Conservation (phyloP, 805 yeast genomes). For the Schwanniomyces vanrijiae region DNA sequence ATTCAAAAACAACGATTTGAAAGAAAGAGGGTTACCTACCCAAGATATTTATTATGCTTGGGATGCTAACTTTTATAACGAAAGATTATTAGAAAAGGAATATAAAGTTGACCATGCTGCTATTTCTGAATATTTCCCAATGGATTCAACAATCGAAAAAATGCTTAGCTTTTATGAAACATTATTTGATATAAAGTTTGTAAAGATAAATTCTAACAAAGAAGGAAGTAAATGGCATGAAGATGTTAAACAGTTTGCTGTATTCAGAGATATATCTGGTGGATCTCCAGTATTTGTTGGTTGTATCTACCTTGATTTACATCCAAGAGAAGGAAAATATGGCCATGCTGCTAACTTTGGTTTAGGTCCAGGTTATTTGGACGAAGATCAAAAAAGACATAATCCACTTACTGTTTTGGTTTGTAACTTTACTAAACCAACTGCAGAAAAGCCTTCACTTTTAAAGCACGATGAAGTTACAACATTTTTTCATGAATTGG, state of each 20-base stretch:
- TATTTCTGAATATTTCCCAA: slow-evolving; percentile 77
- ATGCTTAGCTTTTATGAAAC: slow-evolving; percentile 74
- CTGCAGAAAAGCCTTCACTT: slow-evolving; percentile 66
- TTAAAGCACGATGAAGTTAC: slow-evolving; percentile 76
- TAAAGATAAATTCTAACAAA: slow-evolving; percentile 42
- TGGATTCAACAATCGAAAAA: slow-evolving; percentile 61
- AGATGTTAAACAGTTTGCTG: slow-evolving; percentile 73
- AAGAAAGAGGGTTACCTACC: slow-evolving; percentile 40
- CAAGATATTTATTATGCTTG: slow-evolving; percentile 54
- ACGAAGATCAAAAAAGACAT: slow-evolving; percentile 47
- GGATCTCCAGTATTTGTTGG: slow-evolving; percentile 64
- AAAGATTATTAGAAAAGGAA: slow-evolving; percentile 61
- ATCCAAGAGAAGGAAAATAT: slow-evolving; percentile 84
- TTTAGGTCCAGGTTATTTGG: slow-evolving; percentile 56
- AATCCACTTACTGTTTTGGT: slow-evolving; percentile 78
- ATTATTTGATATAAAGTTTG: slow-evolving; percentile 68
- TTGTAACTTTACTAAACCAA: slow-evolving; percentile 81
- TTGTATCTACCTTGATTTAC: slow-evolving; percentile 76
- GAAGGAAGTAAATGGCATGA: slow-evolving; percentile 66
- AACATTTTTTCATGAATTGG: slow-evolving; percentile 86
- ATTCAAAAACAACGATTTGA: slow-evolving; percentile 55
- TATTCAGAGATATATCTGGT: slow-evolving; percentile 58
- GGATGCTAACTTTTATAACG: slow-evolving; percentile 73
- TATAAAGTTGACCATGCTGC: slow-evolving; percentile 71
- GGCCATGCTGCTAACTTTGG: slow-evolving; percentile 88